Evolutionary conservation across 345 rosid genomes (phyloP), one percentile per base, ranked within the genome.

Genomic region (Bruguiera gymnorhiza): DNA sequence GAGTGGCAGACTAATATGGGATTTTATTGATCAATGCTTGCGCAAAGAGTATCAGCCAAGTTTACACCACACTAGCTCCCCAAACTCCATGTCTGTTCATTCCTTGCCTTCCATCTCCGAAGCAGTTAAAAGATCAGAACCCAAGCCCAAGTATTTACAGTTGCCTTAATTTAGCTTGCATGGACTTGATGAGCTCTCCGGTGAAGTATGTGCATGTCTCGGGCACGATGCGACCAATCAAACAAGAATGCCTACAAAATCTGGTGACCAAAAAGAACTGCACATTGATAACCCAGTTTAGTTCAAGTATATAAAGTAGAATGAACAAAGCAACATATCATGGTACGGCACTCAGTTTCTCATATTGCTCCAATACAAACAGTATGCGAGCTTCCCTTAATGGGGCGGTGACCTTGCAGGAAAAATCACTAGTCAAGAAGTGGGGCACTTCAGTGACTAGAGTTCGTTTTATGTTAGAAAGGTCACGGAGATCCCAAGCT

Each of bases 311-410:
- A 32, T 32, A 6, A 32, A 32, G 23, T 21, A 52, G 9, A 52
- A 52, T 0, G 51, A 34, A 61, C 7, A 5, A 56, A 39, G 18
- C 2, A 21, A 34, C 80, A 52, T 86, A 88, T 93, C 96, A 86
- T 8, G 82, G 81, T 58, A 81, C 80, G 78, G 77, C 51, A 68
- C 87, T 84, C 65, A 90, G 73, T 75, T 73, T 72, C 68, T 81
- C 83, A 67, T 79, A 87, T 58, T 80, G 83, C 70, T 84, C 84
- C 34, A 88, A 75, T 58, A 86, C 81, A 69, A 84, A 90, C 62
- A 85, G 80, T 8, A 84, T 85, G 84, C 97, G 86, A 0, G 96
- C 82, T 69, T 85, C 81, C 74, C 74, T 86, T 66, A 93, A 75
- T 18, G 88, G 73, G 9, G 67, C 43, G 15, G 91, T 37, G 9